Percentiles rank a stretch among this genome's conserved stretches.
Evolutionary conservation across 352 stramenopile species (phyloP).

Genomic region (Pythium oligandrum): DNA sequence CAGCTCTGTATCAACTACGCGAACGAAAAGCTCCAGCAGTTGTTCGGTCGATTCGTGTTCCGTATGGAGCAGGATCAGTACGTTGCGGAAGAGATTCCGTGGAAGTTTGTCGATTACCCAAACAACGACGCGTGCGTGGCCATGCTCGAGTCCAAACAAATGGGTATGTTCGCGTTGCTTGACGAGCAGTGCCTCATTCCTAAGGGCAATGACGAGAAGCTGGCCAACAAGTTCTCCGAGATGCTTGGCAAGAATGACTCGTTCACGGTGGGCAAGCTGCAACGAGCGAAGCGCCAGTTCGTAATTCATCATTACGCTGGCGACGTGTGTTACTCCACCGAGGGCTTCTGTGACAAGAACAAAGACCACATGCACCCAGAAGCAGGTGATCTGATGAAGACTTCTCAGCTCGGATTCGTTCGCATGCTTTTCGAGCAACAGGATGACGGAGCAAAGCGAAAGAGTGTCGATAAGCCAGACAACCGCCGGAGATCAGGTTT

Average conservation of each 20-base stretch:
- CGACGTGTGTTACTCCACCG: constrained; percentile 73
- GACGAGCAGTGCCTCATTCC: constrained; percentile 86
- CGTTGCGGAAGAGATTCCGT: constrained; percentile 82
- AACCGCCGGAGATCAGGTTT: constrained; percentile 62
- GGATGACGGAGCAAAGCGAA: constrained; percentile 19
- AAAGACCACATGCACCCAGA: constrained; percentile 87
- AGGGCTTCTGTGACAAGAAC: constrained; percentile 88
- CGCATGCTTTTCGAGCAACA: constrained; percentile 56
- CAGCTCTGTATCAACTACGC: constrained; percentile 88
- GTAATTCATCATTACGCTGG: constrained; percentile 86
- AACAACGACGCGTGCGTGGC: constrained; percentile 82
- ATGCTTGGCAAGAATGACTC: constrained; percentile 49
- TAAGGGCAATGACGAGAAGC: constrained; percentile 74
- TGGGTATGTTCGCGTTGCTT: constrained; percentile 77
- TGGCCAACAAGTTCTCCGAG: constrained; percentile 84
- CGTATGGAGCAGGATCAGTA: constrained; percentile 85
- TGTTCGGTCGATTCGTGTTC: constrained; percentile 81
- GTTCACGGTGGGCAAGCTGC: constrained; percentile 68
- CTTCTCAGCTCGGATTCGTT: constrained; percentile 62
- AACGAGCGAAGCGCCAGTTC: constrained; percentile 80
- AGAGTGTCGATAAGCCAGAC: constrained; percentile 26
- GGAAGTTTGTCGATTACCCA: constrained; percentile 84
- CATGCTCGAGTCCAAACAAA: constrained; percentile 69
- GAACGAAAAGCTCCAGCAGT: constrained; percentile 86
- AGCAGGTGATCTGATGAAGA: constrained; percentile 64